Conservation (phyloP, 257 asterid species). For the Ilex asprella region DNA sequence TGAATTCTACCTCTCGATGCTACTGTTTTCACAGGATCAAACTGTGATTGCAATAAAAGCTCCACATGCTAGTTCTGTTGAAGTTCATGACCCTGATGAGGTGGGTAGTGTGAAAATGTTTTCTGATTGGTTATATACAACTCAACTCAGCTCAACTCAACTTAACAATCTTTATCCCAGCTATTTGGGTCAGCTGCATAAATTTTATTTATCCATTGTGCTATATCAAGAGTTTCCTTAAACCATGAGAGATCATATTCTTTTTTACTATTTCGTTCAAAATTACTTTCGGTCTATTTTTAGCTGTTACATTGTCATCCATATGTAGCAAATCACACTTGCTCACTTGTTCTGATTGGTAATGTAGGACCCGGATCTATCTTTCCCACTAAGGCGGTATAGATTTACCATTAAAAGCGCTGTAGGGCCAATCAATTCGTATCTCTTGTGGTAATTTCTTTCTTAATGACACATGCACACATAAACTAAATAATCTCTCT, state of each 20-base stretch:
- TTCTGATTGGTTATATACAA: slow-evolving; percentile 13
- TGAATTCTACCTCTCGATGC: neutral
- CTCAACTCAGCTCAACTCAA: no score
- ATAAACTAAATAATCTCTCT: neutral
- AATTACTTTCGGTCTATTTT: no score
- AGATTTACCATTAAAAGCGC: slow-evolving; percentile 61
- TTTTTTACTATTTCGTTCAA: no score
- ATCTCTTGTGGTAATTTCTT: slow-evolving; percentile 54
- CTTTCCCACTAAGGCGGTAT: slow-evolving; percentile 41
- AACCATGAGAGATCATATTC: no score
- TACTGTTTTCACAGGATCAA: slow-evolving; percentile 41
- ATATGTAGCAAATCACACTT: no score
- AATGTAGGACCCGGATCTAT: slow-evolving; percentile 35
- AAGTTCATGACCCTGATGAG: slow-evolving; percentile 81
- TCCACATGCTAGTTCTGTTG: slow-evolving; percentile 65
- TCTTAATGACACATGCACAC: neutral
- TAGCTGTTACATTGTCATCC: no score
- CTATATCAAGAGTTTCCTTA: no score
- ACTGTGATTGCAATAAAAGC: slow-evolving; percentile 63
- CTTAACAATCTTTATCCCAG: no score
- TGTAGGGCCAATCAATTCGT: slow-evolving; percentile 52
- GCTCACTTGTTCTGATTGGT: neutral
- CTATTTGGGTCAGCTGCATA: no score
- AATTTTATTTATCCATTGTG: no score
- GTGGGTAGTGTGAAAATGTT: slow-evolving; percentile 29